Percentiles rank a stretch among this genome's conserved stretches.
These are phyloP conservation scores for Phoma sp. DNA, from an alignment of 2,329 filamentous ascomycete species.

Conservation along the genomic window DNA sequence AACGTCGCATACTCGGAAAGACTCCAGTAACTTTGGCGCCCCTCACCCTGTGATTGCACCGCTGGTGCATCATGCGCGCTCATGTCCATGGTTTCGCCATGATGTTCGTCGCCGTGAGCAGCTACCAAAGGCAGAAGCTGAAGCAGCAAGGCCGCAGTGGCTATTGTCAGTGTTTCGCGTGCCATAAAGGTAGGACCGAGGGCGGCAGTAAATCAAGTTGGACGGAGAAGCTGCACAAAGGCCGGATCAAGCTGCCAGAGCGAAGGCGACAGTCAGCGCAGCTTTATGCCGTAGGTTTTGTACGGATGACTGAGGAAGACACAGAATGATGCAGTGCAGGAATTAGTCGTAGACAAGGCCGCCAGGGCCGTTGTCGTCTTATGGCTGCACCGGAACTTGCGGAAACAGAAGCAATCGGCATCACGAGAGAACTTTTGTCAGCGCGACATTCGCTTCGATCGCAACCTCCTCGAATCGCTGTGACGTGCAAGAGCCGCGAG, in stretches of 20 bases:
- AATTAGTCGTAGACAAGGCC: conserved; percentile 5
- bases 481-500: conserved; percentile 10
- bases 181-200: conserved; percentile 38
- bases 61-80: conserved; percentile 31
- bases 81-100: conserved; percentile 36
- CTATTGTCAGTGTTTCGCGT: conserved; percentile 28
- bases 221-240: background rate
- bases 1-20: conserved; percentile 60
- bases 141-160: conserved; percentile 51
- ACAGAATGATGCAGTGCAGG: background rate
- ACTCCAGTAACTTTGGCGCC: conserved; percentile 65
- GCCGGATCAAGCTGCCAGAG: background rate
- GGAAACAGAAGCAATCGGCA: conserved; percentile 29
- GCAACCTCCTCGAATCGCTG: conserved; percentile 21
- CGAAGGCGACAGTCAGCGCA: background rate
- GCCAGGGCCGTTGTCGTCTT: conserved; percentile 20
- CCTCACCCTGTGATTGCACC: conserved; percentile 23
- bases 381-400: conserved; percentile 33
- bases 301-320: conserved; percentile 8
- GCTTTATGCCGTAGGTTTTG: conserved; percentile 5
- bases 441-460: conserved; percentile 29
- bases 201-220: no score
- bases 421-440: conserved; percentile 39
- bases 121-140: conserved; percentile 49
- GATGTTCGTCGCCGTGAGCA: conserved; percentile 51